A percentile compares a stretch with the other conserved stretches of the same genome.
Conservation (phyloP, 305 asterid species). For the Fraxinus xanthoxyloides region DNA sequence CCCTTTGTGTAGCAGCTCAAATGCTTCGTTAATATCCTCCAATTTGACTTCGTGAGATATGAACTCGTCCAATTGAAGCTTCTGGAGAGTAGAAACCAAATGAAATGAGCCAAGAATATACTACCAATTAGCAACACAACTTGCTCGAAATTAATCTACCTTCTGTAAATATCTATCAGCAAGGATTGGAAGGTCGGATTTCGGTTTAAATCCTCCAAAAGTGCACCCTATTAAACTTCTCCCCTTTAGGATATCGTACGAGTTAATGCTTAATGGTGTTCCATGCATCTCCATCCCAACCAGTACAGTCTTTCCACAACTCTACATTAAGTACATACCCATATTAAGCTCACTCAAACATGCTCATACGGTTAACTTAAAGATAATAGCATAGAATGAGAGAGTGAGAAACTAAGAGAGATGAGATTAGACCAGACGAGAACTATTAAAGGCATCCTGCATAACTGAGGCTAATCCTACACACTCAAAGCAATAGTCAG, state of each 20-base stretch:
- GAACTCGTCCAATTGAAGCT: constrained; percentile 27
- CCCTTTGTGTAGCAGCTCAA: constrained; percentile 30
- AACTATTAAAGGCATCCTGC: constrained; percentile 39
- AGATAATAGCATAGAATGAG: neutral
- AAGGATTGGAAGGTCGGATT: constrained; percentile 29
- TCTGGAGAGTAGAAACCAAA: constrained; percentile 13
- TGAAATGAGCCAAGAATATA: neutral
- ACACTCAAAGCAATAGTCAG: constrained; percentile 48
- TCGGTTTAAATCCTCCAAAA: constrained; percentile 43
- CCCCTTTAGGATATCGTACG: constrained; percentile 23
- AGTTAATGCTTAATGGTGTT: constrained; percentile 26
- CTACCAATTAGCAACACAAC: neutral
- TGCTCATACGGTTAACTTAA: neutral
- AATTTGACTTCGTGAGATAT: constrained; percentile 28
- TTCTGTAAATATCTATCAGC: constrained; percentile 31
- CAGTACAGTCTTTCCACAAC: constrained; percentile 40
- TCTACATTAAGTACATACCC: constrained; percentile 18
- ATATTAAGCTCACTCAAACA: neutral
- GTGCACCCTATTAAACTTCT: constrained; percentile 29
- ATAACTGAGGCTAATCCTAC: constrained; percentile 40
- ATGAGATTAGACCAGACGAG: constrained; percentile 15
- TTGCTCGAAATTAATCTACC: constrained; percentile 13
- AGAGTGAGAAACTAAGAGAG: neutral
- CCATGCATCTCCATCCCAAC: constrained; percentile 40
- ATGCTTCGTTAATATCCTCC: constrained; percentile 38